Conservation (phyloP, 768 basidiomycete genomes). For the Agrocybe praecox region DNA sequence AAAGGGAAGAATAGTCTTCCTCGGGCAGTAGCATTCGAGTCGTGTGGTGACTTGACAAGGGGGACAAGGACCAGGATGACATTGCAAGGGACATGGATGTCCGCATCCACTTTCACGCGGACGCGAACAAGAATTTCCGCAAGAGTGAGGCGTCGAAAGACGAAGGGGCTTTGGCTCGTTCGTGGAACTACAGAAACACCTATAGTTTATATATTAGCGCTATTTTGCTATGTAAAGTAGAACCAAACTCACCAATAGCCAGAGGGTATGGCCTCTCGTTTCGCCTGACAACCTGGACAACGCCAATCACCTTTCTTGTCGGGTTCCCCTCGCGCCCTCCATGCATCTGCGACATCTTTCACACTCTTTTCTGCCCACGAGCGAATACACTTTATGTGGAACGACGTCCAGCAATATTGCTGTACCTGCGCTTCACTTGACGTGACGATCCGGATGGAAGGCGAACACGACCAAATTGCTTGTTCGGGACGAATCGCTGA, state of each 20-base stretch:
- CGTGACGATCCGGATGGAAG: conserved; percentile 48
- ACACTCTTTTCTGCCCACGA: conserved; percentile 88
- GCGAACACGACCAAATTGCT: conserved; percentile 87
- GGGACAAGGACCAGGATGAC: conserved; percentile 97
- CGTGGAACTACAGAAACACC: conserved; percentile 84
- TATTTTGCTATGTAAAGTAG: neutral
- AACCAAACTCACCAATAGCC: conserved; percentile 58
- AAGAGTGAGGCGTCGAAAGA: conserved; percentile 76
- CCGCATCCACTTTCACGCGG: conserved; percentile 59
- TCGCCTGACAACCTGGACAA: conserved; percentile 92
- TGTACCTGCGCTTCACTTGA: conserved; percentile 34
- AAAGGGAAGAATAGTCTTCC: conserved; percentile 56
- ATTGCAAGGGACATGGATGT: conserved; percentile 82
- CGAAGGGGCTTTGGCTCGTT: conserved; percentile 74
- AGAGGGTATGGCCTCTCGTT: conserved; percentile 64
- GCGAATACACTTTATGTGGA: conserved; percentile 88
- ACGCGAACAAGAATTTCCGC: conserved; percentile 70
- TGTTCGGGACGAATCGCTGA: conserved; percentile 76
- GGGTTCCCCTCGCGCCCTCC: conserved; percentile 66
- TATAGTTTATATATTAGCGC: conserved; percentile 24
- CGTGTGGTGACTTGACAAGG: conserved; percentile 84
- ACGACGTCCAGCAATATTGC: conserved; percentile 87
- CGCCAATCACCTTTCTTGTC: conserved; percentile 79
- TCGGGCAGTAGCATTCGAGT: conserved; percentile 79
- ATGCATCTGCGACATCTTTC: conserved; percentile 72